These are phyloP conservation scores for Paramecium tetraurelia DNA, from an alignment of 73 alveolate genomes.

Conservation along the genomic window DNA sequence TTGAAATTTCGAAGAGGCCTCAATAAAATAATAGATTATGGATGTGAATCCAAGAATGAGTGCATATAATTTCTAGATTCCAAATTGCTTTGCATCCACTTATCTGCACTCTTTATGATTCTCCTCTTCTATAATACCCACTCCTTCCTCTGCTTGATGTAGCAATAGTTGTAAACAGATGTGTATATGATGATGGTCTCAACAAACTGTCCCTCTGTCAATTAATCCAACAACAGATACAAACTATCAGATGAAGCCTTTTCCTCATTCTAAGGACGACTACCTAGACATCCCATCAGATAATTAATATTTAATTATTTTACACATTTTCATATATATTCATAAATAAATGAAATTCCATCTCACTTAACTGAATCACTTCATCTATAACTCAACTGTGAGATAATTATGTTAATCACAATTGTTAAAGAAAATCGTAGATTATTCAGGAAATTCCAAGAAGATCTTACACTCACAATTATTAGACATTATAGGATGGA, in stretches of 20 bases:
- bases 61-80: neutral
- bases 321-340: neutral
- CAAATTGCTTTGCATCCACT: neutral
- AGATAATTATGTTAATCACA: too few species aligned
- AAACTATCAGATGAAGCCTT: neutral
- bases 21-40: neutral
- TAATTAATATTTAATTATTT: neutral
- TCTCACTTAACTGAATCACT: neutral
- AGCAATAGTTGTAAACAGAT: neutral
- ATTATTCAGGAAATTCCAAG: too few species aligned
- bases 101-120: neutral
- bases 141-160: neutral
- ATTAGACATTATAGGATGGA: too few species aligned
- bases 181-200: neutral
- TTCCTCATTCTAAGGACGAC: neutral
- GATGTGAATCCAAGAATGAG: neutral
- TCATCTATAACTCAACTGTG: too few species aligned
- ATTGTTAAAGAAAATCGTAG: too few species aligned
- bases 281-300: neutral
- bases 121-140: neutral
- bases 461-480: too few species aligned
- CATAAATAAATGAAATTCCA: neutral
- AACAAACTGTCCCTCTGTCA: neutral
- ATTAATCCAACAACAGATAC: neutral
- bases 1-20: neutral